These are phyloP conservation scores for Debaryomyces hansenii DNA, from an alignment of 805 yeast species.

Conservation along the genomic window DNA sequence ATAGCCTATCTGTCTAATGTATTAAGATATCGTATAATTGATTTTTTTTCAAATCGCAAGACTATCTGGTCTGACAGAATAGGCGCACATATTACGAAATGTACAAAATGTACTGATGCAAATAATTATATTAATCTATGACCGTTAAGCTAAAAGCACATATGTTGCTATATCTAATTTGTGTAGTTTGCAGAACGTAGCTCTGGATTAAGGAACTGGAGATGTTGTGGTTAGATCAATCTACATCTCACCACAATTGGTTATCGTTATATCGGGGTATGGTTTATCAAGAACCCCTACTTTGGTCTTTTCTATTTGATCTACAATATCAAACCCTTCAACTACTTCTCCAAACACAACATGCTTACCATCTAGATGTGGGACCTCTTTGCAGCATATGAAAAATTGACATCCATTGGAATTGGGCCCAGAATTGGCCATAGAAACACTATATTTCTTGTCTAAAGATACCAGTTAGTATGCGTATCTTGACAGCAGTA, in stretches of 20 bases:
- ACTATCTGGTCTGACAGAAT: too few species aligned
- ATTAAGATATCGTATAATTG: too few species aligned
- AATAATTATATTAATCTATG: too few species aligned
- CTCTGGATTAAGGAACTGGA: too few species aligned
- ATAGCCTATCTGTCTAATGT: too few species aligned
- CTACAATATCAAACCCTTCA: conserved; percentile 83
- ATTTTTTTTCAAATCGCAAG: too few species aligned
- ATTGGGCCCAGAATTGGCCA: conserved; percentile 77
- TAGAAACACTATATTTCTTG: conserved; percentile 25
- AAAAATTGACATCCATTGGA: conserved; percentile 95
- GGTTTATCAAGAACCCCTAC: conserved; percentile 12
- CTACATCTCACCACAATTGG: conserved; percentile 21
- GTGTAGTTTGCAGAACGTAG: neutral
- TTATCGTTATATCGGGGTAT: conserved; percentile 9
- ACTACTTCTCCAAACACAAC: conserved; percentile 92
- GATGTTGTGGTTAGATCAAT: too few species aligned
- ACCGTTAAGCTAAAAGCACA: too few species aligned
- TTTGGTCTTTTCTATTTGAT: conserved; percentile 21
- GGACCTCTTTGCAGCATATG: conserved; percentile 78
- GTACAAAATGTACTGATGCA: too few species aligned
- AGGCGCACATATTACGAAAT: too few species aligned
- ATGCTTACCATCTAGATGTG: conserved; percentile 93
- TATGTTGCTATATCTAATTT: neutral
- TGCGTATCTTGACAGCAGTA: neutral
- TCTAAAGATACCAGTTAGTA: conserved; percentile 13